Conservation (phyloP, 2,329 filamentous ascomycete species). For the Fusarium burgessii region DNA sequence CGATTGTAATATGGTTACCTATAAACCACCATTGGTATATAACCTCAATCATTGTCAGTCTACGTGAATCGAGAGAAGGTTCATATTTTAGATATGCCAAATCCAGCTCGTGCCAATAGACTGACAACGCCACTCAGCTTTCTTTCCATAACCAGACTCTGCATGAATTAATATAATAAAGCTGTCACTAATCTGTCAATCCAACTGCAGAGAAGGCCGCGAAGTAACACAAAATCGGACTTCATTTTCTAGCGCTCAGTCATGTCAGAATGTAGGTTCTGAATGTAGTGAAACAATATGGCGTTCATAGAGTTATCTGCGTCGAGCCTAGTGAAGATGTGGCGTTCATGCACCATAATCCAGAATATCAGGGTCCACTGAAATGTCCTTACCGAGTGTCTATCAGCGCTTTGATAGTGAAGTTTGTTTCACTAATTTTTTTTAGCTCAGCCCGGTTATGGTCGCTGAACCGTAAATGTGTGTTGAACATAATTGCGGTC, state of each 20-base stretch:
- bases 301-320: neutral
- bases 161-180: too few species aligned
- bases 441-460: neutral
- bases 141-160: too few species aligned
- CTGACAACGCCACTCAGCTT: too few species aligned
- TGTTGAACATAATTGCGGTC: neutral
- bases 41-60: fast-evolving
- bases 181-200: too few species aligned
- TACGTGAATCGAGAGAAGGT: fast-evolving
- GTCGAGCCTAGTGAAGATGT: neutral
- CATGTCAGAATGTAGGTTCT: neutral
- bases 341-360: neutral
- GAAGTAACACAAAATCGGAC: neutral
- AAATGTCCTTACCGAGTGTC: neutral
- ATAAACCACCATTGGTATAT: too few species aligned
- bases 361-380: neutral
- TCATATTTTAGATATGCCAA: neutral
- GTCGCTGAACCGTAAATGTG: neutral
- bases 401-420: neutral
- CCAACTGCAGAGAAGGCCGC: too few species aligned
- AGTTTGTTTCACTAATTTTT: neutral
- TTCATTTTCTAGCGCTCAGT: neutral
- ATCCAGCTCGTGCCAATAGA: too few species aligned
- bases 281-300: neutral
- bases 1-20: fast-evolving